Percentiles rank a stretch among this genome's conserved stretches.
phyloP scores from a whole-genome alignment of 176 grass and related monocot species.

The Aegilops sharonensis region DNA sequence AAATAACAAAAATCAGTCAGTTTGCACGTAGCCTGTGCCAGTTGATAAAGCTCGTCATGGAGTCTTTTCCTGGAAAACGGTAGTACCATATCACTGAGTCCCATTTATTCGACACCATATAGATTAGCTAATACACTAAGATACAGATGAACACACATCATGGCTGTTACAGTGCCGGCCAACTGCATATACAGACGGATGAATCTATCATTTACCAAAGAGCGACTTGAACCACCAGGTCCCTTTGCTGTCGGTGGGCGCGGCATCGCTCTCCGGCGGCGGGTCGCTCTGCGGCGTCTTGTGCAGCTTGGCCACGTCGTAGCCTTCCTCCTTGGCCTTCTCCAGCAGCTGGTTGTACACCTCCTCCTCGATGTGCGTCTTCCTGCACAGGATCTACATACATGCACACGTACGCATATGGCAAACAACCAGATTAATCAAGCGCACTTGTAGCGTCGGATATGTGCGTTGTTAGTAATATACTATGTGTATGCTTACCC shows the following conservation, averaged over 20 bases:
- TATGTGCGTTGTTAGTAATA: neutral
- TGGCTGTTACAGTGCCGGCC: neutral
- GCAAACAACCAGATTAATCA: neutral
- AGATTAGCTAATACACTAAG: neutral
- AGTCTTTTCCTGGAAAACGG: neutral
- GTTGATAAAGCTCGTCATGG: neutral
- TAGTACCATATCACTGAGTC: neutral
- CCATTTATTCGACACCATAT: neutral
- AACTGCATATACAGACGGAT: neutral
- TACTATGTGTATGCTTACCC: constrained; percentile 24
- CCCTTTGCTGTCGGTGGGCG: constrained; percentile 51
- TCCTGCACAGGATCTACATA: constrained; percentile 47
- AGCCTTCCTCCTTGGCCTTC: constrained; percentile 45
- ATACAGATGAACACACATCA: neutral
- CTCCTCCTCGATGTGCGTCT: constrained; percentile 66
- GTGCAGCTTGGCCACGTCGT: constrained; percentile 50
- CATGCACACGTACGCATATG: neutral
- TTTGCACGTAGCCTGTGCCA: too few relatives aligned
- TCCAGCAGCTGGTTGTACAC: constrained; percentile 71
- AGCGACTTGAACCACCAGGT: constrained; percentile 67
- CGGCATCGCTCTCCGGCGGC: constrained; percentile 49
- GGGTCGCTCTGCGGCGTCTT: constrained; percentile 64
- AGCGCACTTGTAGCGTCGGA: neutral
- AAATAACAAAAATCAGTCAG: too few relatives aligned
- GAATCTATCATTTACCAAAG: constrained; percentile 60